Evolutionary conservation across 257 asterid genomes (phyloP), one percentile per base, ranked within the genome.

Genomic region (Fraxinus excelsior): DNA sequence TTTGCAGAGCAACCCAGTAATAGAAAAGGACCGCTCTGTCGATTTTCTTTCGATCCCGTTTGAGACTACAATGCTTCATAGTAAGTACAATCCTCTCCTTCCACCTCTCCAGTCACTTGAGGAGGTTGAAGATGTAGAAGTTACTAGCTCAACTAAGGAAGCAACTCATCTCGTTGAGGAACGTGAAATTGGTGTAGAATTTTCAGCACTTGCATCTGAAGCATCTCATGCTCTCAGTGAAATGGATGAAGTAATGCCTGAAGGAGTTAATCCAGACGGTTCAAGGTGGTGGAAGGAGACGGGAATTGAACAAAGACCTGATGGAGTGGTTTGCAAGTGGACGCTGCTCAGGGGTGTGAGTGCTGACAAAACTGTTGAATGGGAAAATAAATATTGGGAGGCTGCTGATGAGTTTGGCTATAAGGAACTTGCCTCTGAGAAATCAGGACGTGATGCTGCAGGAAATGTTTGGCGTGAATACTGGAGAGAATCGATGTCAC

Each of bases 361-460:
- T 84, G 88, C 91, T 56, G 97, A 95, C 78, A 82, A 81, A 80
- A 73, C 86, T 79, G 80, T 89, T 26, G 99, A 95, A 84, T 95
- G 97, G 98, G 99, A 95, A 84, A 92, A 88, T 71, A 95, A 95
- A 72, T 95, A 90, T 77, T 95, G 99, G 99, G 99, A 95, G 89
- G 98, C 99, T 77, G 93, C 99, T 34, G 91, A 91, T 28, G 98
- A 91, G 78, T 81, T 93, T 31, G 97, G 97, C 16, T 91, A 95
- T 79, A 95, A 89, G 85, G 99, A 95, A 87, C 97, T 93, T 5
- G 99, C 98, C 18, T 91, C 99, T n/a, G 98, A 95, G 90, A 95
- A 95, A 86, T 95, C 97, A 0, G 99, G 99, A 16, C 96, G 99
- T 18, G 97, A 95, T 86, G 91, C 98, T 81, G 68, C 76, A 0